Evolutionary conservation across 1,284 basidiomycete species (phyloP).

Genomic region (Moniliophthora roreri): DNA sequence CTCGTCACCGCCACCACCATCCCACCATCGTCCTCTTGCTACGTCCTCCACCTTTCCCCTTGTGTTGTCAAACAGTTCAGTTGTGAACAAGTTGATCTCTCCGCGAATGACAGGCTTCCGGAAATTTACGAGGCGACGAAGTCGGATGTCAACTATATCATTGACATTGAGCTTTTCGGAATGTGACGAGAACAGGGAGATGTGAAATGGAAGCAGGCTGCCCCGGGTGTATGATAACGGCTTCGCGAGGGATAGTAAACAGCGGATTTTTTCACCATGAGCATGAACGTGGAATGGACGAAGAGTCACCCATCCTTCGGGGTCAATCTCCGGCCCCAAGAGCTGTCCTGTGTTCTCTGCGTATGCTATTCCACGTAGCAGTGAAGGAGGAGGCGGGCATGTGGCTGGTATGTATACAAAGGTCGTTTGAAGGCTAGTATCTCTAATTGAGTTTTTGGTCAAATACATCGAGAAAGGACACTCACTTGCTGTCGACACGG

Average conservation of each 20-base stretch:
- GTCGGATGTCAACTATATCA: conserved; percentile 28
- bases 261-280: conserved; percentile 28
- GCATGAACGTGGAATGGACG: conserved; percentile 24
- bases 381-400: conserved; percentile 31
- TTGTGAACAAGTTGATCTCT: conserved; percentile 1
- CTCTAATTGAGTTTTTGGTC: not conserved
- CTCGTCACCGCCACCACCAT: not conserved
- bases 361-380: conserved; percentile 35
- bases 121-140: conserved; percentile 32
- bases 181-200: conserved; percentile 30
- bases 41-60: not conserved
- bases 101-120: conserved; percentile 16
- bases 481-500: conserved; percentile 33
- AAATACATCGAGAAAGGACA: conserved; percentile 9
- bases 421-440: conserved; percentile 28
- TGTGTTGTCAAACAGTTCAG: not conserved
- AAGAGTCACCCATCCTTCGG: conserved; percentile 35
- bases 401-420: conserved; percentile 36
- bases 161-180: conserved; percentile 32
- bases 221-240: conserved; percentile 42
- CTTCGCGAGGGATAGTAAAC: conserved; percentile 36
- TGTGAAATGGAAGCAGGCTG: conserved; percentile 35
- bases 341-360: conserved; percentile 26
- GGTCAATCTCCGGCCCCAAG: conserved; percentile 33
- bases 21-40: too few species aligned